These are phyloP conservation scores for Myriosclerotinia duriaeana DNA, from an alignment of 2,329 filamentous ascomycete genomes.

Conservation along the genomic window DNA sequence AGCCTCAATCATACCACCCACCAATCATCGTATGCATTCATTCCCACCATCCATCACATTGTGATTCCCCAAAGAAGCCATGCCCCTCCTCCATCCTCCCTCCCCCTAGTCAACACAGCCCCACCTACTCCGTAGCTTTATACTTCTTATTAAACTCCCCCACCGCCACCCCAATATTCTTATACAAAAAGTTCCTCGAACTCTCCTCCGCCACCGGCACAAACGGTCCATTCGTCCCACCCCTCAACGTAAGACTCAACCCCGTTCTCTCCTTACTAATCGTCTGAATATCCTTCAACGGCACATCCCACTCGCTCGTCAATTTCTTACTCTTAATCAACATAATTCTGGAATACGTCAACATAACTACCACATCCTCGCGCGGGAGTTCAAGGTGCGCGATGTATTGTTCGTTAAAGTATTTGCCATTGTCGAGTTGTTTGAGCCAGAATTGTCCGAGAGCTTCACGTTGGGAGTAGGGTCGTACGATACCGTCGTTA, in stretches of 20 bases:
- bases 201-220: slow-evolving; percentile 91
- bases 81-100: not conserved
- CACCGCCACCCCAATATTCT: slow-evolving; percentile 64
- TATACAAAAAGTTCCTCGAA: slow-evolving; percentile 61
- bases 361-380: slow-evolving; percentile 85
- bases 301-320: slow-evolving; percentile 92
- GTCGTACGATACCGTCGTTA: slow-evolving; percentile 87
- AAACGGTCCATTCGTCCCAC: slow-evolving; percentile 90
- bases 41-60: not conserved
- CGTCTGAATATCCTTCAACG: slow-evolving; percentile 92
- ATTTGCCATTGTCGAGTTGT: slow-evolving; percentile 94
- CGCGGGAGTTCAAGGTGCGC: slow-evolving; percentile 89
- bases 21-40: slow-evolving; percentile 3
- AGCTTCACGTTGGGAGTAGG: slow-evolving; percentile 91
- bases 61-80: slow-evolving; percentile 38
- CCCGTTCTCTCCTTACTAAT: slow-evolving; percentile 96
- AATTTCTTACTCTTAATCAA: slow-evolving; percentile 84
- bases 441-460: slow-evolving; percentile 99
- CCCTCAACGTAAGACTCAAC: slow-evolving; percentile 82
- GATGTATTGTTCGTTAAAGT: slow-evolving; percentile 97
- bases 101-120: slow-evolving; percentile 39
- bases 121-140: slow-evolving; percentile 39
- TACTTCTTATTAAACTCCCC: slow-evolving; percentile 66
- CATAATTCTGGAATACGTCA: slow-evolving; percentile 85
- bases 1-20: slow-evolving; percentile 5